Percentiles rank a stretch among this genome's conserved stretches.
phyloP scores from a whole-genome alignment of 2,329 filamentous ascomycete genomes.

The Neofusicoccum cordaticola region DNA sequence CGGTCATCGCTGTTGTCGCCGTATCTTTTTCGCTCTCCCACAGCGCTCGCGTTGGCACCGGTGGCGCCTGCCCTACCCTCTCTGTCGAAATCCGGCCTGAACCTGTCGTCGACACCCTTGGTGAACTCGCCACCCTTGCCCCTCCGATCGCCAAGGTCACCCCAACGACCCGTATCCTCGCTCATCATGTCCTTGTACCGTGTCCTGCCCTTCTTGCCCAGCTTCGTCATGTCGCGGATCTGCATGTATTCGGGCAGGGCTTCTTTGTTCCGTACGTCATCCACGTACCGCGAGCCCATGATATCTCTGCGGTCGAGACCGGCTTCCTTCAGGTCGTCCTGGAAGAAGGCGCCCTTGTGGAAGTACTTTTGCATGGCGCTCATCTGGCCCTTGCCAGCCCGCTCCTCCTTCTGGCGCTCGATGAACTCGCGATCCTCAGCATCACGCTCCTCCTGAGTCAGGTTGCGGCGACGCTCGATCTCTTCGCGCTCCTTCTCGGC shows the following conservation, averaged over 20 bases:
- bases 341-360: constrained; percentile 95
- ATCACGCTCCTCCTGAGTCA: constrained; percentile 81
- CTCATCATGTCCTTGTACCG: constrained; percentile 83
- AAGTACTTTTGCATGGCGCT: constrained; percentile 93
- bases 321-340: constrained; percentile 71
- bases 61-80: constrained; percentile 51
- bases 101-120: constrained; percentile 61
- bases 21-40: constrained; percentile 59
- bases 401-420: constrained; percentile 73
- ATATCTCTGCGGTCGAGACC: constrained; percentile 78
- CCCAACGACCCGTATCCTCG: constrained; percentile 91
- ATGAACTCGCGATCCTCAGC: constrained; percentile 80
- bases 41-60: constrained; percentile 68
- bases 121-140: constrained; percentile 34
- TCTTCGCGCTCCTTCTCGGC: constrained; percentile 84
- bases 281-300: constrained; percentile 78
- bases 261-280: constrained; percentile 80
- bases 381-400: constrained; percentile 73
- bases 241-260: constrained; percentile 88
- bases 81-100: constrained; percentile 57
- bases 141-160: constrained; percentile 56
- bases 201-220: constrained; percentile 87
- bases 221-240: constrained; percentile 86
- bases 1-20: constrained; percentile 38
- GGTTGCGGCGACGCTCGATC: constrained; percentile 79